A percentile compares a stretch with the other conserved stretches of the same genome.
These are phyloP conservation scores for Citeromyces matritensis DNA, from an alignment of 805 yeast species.

Conservation along the genomic window DNA sequence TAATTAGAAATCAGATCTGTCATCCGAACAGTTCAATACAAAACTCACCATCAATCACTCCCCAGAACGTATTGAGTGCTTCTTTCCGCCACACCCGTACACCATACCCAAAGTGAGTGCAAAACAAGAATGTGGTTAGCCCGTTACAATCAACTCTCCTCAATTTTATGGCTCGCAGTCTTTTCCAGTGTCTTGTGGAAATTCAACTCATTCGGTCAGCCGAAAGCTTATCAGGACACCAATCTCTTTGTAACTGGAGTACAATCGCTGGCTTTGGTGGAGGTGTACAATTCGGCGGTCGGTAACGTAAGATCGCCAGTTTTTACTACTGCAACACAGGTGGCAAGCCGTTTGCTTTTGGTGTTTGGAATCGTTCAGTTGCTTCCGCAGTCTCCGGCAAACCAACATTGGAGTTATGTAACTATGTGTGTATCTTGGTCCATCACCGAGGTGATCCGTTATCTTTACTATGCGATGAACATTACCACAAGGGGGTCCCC, in stretches of 20 bases:
- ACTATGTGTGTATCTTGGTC: conserved; percentile 78
- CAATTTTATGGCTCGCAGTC: conserved; percentile 2
- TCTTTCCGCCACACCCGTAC: too few relatives aligned
- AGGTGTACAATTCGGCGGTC: conserved; percentile 58
- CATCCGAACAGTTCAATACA: too few relatives aligned
- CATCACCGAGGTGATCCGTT: conserved; percentile 84
- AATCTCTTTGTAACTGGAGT: conserved; percentile 42
- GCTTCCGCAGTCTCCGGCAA: conserved; percentile 64
- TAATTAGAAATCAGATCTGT: too few relatives aligned
- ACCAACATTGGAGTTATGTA: conserved; percentile 40
- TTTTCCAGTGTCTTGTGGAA: conserved; percentile 4
- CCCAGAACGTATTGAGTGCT: too few relatives aligned
- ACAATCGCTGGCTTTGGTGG: conserved; percentile 72
- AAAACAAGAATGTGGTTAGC: neutral
- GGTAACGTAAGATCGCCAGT: conserved; percentile 83
- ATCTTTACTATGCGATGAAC: conserved; percentile 71
- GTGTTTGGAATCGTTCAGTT: conserved; percentile 69
- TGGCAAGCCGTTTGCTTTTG: conserved; percentile 67
- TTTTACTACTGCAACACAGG: conserved; percentile 76
- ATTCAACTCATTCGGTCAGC: conserved; percentile 34
- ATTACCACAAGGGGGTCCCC: conserved; percentile 33
- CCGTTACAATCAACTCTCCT: neutral
- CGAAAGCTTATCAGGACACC: conserved; percentile 46
- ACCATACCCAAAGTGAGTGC: too few relatives aligned
- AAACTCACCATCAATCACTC: too few relatives aligned